Evolutionary conservation across 495 filamentous ascomycete genomes (phyloP).

Genomic region (Oidiodendron maius): DNA sequence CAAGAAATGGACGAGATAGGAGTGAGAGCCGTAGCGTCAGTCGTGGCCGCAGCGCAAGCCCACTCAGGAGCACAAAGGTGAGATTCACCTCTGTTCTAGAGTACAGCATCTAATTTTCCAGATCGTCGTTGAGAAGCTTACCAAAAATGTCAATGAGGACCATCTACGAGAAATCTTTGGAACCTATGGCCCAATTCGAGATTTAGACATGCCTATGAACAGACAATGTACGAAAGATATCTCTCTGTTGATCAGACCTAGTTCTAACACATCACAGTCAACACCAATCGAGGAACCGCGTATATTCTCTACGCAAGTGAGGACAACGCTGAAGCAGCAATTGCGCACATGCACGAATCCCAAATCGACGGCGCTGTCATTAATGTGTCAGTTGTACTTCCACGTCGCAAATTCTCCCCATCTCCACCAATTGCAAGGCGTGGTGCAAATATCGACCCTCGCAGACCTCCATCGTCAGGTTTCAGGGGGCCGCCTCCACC

Average conservation of each 20-base stretch:
- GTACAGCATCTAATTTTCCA: constrained; percentile 29
- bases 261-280: constrained; percentile 59
- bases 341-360: constrained; percentile 97
- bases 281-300: constrained; percentile 87
- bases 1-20: constrained; percentile 29
- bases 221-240: constrained; percentile 77
- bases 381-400: constrained; percentile 89
- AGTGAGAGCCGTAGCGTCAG: constrained; percentile 31
- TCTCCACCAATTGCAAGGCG: constrained; percentile 42
- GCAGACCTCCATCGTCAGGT: constrained; percentile 23
- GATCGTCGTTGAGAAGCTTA: constrained; percentile 95
- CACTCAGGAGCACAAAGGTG: constrained; percentile 56
- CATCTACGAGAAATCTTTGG: constrained; percentile 93
- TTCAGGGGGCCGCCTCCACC: constrained; percentile 31
- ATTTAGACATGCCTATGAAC: constrained; percentile 86
- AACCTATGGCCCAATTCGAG: constrained; percentile 76
- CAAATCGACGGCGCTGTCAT: constrained; percentile 85
- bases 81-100: constrained; percentile 5
- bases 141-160: constrained; percentile 85
- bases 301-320: constrained; percentile 82
- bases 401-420: constrained; percentile 60
- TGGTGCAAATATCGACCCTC: constrained; percentile 41
- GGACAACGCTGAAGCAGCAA: constrained; percentile 78
- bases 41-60: constrained; percentile 38
- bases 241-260: no score